Conservation (phyloP, 2,329 filamentous ascomycete genomes). For the Fusarium palustre region DNA sequence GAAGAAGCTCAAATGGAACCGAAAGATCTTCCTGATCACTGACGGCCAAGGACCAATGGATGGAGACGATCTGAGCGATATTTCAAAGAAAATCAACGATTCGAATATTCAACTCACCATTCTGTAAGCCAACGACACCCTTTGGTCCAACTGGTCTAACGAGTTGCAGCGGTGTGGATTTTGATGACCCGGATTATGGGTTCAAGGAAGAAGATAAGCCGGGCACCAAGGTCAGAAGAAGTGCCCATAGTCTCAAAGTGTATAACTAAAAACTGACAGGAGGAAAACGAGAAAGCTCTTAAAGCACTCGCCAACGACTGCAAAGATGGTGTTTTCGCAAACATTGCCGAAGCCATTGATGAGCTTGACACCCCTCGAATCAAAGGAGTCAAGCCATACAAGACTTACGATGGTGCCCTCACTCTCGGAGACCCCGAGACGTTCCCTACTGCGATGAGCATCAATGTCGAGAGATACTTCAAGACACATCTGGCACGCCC, state of each 20-base stretch:
- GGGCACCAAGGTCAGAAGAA: slow-evolving; percentile 68
- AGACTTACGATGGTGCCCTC: slow-evolving; percentile 82
- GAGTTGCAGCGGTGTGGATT: slow-evolving; percentile 80
- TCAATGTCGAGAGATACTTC: slow-evolving; percentile 92
- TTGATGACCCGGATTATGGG: slow-evolving; percentile 90
- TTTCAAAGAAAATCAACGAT: slow-evolving; percentile 79
- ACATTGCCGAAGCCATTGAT: slow-evolving; percentile 84
- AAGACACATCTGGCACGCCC: slow-evolving; percentile 82
- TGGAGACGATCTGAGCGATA: slow-evolving; percentile 74
- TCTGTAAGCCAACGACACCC: slow-evolving; percentile 66
- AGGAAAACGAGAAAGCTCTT: slow-evolving; percentile 77
- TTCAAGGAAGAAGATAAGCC: slow-evolving; percentile 93
- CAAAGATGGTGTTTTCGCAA: slow-evolving; percentile 78
- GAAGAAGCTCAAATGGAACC: slow-evolving; percentile 83
- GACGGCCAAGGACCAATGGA: slow-evolving; percentile 82
- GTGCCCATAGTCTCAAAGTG: fast-evolving
- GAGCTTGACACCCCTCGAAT: slow-evolving; percentile 81
- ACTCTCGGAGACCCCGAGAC: slow-evolving; percentile 81
- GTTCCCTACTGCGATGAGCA: slow-evolving; percentile 80
- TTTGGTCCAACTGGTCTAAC: slow-evolving; percentile 35
- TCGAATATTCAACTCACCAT: slow-evolving; percentile 82
- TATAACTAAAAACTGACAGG: slow-evolving; percentile 45
- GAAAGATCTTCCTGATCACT: slow-evolving; percentile 86
- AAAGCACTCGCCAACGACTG: slow-evolving; percentile 74
- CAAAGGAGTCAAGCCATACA: slow-evolving; percentile 80